These are phyloP conservation scores for Fusarium albidum DNA, from an alignment of 2,329 filamentous ascomycete genomes.

Conservation along the genomic window DNA sequence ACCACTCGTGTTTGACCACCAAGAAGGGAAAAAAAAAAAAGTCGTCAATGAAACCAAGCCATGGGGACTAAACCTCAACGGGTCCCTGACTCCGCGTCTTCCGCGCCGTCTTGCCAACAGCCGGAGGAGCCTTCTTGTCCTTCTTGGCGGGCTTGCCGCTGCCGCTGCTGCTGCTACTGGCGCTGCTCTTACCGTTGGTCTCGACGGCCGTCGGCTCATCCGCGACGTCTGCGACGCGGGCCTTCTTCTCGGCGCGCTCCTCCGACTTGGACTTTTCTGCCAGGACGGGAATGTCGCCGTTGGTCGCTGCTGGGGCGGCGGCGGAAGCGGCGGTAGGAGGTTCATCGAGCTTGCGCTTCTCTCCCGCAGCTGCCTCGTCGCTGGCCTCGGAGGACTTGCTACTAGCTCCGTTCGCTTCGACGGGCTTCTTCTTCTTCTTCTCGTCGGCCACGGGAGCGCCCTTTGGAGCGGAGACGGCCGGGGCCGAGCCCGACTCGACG, in stretches of 20 bases:
- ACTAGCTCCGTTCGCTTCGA: slow-evolving; percentile 28
- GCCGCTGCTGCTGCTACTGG: slow-evolving; percentile 4
- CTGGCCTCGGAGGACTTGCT: slow-evolving; percentile 25
- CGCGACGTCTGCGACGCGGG: slow-evolving; percentile 48
- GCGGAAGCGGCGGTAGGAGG: slow-evolving; percentile 24
- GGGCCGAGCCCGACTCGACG: slow-evolving; percentile 32
- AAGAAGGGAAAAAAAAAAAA: slow-evolving; percentile 9
- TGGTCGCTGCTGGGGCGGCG: too few relatives aligned
- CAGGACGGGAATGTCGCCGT: slow-evolving; percentile 16
- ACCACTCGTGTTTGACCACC: slow-evolving; percentile 11
- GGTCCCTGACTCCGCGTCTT: slow-evolving; percentile 55
- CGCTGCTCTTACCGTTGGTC: slow-evolving; percentile 41
- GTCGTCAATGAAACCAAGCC: neutral
- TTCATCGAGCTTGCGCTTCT: slow-evolving; percentile 53
- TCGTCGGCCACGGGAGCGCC: slow-evolving; percentile 29
- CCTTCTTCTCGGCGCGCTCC: slow-evolving; percentile 50
- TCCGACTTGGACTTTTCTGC: slow-evolving; percentile 39
- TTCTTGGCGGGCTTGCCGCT: slow-evolving; percentile 43
- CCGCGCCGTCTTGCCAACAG: slow-evolving; percentile 48
- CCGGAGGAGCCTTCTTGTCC: slow-evolving; percentile 46
- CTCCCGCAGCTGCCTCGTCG: slow-evolving; percentile 36
- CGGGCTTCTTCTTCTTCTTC: slow-evolving; percentile 14
- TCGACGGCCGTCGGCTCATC: slow-evolving; percentile 31
- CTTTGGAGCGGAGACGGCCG: slow-evolving; percentile 32
- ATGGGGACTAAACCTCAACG: slow-evolving; percentile 34